Conservation (phyloP, 495 filamentous ascomycete species). For the Cercophora newfieldiana region DNA sequence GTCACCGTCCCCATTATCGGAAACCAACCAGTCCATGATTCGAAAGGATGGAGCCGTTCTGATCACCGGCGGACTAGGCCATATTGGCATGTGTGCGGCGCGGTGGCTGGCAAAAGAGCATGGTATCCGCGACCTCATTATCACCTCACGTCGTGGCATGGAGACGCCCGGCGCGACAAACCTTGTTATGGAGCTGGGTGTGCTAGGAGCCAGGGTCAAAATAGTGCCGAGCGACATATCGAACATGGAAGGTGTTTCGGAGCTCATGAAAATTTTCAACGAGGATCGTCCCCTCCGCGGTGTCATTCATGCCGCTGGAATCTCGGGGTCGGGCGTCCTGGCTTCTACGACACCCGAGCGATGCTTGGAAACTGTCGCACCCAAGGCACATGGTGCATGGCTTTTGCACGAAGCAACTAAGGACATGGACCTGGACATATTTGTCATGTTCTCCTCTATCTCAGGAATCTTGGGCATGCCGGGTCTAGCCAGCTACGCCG, state of each 20-base stretch:
- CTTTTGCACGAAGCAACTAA: conserved; percentile 32
- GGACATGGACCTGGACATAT: conserved; percentile 53
- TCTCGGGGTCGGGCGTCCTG: conserved; percentile 44
- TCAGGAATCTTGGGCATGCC: conserved; percentile 49
- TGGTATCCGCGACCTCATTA: conserved; percentile 49
- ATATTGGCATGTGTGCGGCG: conserved; percentile 52
- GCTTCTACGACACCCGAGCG: conserved; percentile 40
- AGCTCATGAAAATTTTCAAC: conserved; percentile 22
- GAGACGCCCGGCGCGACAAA: conserved; percentile 15
- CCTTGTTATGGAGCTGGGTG: conserved; percentile 21
- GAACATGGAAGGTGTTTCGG: conserved; percentile 18
- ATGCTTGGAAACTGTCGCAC: conserved; percentile 35
- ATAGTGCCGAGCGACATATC: conserved; percentile 37
- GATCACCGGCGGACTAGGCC: conserved; percentile 53
- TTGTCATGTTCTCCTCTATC: conserved; percentile 48
- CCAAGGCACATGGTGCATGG: conserved; percentile 45
- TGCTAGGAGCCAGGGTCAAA: conserved; percentile 17
- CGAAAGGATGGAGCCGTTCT: conserved; percentile 44
- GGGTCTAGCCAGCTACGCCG: conserved; percentile 58
- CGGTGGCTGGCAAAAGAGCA: conserved; percentile 45
- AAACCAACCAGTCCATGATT: conserved; percentile 1
- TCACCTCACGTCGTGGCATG: conserved; percentile 50
- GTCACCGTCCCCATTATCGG: background rate
- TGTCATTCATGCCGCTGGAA: conserved; percentile 41
- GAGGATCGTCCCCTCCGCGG: conserved; percentile 47